These are phyloP conservation scores for Sanguinoderma infundibulare DNA, from an alignment of 1,284 basidiomycete genomes.

Conservation along the genomic window DNA sequence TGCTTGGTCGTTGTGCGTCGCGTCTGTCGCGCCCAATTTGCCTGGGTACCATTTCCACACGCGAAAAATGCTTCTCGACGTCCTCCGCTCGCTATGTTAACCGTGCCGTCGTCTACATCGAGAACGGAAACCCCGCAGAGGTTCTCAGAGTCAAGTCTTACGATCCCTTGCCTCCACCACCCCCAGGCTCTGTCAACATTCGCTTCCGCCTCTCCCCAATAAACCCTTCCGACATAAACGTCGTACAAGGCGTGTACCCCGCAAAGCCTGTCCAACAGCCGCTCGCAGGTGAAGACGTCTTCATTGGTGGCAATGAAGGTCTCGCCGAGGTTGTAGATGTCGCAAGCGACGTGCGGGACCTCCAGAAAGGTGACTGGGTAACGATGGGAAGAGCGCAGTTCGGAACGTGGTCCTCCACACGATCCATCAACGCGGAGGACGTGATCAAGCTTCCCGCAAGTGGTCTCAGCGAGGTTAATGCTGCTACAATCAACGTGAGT, in stretches of 20 bases:
- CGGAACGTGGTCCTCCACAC: slow-evolving; percentile 79
- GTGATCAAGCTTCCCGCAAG: slow-evolving; percentile 63
- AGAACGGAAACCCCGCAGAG: slow-evolving; percentile 60
- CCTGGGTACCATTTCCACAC: not conserved
- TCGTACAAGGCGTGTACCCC: slow-evolving; percentile 84
- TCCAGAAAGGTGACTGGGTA: slow-evolving; percentile 74
- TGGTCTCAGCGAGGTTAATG: slow-evolving; percentile 61
- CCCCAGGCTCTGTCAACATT: slow-evolving; percentile 63
- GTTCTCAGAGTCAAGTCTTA: slow-evolving; percentile 62
- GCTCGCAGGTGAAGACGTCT: slow-evolving; percentile 48
- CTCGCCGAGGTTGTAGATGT: slow-evolving; percentile 69
- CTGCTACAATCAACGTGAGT: slow-evolving; percentile 74
- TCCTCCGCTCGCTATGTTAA: slow-evolving; percentile 34
- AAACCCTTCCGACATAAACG: slow-evolving; percentile 83
- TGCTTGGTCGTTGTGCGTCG: slow-evolving; percentile 9
- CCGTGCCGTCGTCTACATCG: slow-evolving; percentile 68
- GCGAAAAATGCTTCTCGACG: slow-evolving; percentile 17
- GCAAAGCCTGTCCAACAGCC: slow-evolving; percentile 49
- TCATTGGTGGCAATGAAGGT: slow-evolving; percentile 82
- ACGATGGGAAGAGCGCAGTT: slow-evolving; percentile 69
- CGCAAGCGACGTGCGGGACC: slow-evolving; percentile 52
- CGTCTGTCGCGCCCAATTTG: not conserved
- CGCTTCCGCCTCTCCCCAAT: slow-evolving; percentile 77
- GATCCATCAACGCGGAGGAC: slow-evolving; percentile 57
- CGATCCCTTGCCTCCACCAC: slow-evolving; percentile 55